Evolutionary conservation across 1,284 basidiomycete species (phyloP), one percentile per base, ranked within the genome.

Genomic region (Athelia sp.): DNA sequence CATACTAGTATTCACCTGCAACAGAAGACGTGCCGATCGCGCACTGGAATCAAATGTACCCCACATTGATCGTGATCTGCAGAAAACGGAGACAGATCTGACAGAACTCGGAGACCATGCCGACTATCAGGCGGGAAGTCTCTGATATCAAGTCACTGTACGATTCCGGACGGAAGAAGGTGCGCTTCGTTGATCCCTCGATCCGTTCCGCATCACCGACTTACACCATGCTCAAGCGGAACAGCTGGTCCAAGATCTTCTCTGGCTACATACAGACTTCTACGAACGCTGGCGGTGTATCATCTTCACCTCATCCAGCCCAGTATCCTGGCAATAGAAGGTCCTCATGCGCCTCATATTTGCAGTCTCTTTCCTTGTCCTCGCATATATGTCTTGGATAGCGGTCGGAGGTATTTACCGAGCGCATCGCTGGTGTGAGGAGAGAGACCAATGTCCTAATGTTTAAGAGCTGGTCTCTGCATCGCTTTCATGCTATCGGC

Each of bases 341-440:
- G 64, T 67, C 9, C 64, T 79, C 42, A 75, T 86, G 76, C 79
- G 84, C 23, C 57, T 74, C 17, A 61, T 80, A 3, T 85, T 87
- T 52, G 66, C 76, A 13, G 55, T 80, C 3, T 73, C 76, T 1
- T 73, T 84, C 57, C 58, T 83, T 47, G 63, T 74, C 13, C 80
- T 79, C 58, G 67, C 73, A 24, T 81, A 79, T 75, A 66, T 84
- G 24, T 65, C 75, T n/a, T 84, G 75, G 73, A 74, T 82, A 31
- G 76, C 79, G 0, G 57, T 85, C 15, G 70, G 73, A 17, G 86
- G 85, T 26, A 83, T 76, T 26, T 82, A 84, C 50, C 71, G 81
- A 32, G 86, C 86, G 14, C 82, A 89, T 59, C 71, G 81, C 74
- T 87, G 22, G 77, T 89, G 14, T 89, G 86, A 84, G 86, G 86